Base-by-base conservation (phyloP, 371 early-diverging fungal species). In the Thermomucor indicae-seudaticae region DNA sequence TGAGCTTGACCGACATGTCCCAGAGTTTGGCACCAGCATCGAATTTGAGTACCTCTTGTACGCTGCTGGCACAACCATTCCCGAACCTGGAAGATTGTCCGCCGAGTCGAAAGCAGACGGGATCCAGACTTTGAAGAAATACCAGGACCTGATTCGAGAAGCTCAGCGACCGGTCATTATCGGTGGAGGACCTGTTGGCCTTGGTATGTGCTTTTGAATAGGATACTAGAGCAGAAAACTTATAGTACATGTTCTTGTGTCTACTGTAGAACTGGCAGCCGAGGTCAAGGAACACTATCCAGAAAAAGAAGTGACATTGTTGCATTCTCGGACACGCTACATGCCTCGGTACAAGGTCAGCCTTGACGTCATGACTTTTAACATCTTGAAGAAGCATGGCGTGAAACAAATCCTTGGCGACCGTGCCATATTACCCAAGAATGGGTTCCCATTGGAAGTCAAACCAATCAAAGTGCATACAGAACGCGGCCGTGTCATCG, bases 171-270 rank as follows among this genome's bases (percentile, higher is more conserved):
- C 85, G 2, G 47, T 84, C 19, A 57, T 87, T 29, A 73, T 81
- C 39, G 88, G 88, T 42, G 88, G 73, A 14, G 88, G 88, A 28
- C 80, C 85, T 30, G 80, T 80, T n/a, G 88, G 88, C 10, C 29
- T 85, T 46, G 72, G 72, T 72, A 60, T 61, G 24, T 12, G 38
- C 0, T 52, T 8, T 55, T 69, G 31, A 43, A 47, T 16, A 65
- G 68, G 49, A 64, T 62, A 47, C 40, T 27, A 14, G 50, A 49
- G 23, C 27, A 46, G 28, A 64, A 64, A 28, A 53, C n/a, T 45
- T n/a, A 27, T 29, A 14, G 22, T 49, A 53, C 62, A 7, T 40
- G 47, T 39, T 61, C 24, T 14, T 45, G 22, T 29, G 5, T 65
- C 55, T 5, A 58, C 53, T 28, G 24, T 47, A 64, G 88, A 84